Evolutionary conservation across 2,329 filamentous ascomycete genomes (phyloP).

Genomic region (Fonsecaea nubica): DNA sequence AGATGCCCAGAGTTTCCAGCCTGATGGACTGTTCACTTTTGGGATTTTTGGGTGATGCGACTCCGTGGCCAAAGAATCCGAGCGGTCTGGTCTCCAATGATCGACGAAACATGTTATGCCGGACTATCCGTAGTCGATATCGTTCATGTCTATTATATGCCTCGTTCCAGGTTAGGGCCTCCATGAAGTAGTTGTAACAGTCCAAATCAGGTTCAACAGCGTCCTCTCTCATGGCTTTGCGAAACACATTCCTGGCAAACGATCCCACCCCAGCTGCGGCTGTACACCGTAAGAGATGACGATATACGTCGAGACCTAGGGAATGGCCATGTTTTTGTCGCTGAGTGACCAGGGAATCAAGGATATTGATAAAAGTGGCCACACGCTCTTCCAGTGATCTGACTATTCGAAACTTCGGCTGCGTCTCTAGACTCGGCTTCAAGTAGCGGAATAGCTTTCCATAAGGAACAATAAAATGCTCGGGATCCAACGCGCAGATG

Average conservation of each 20-base stretch:
- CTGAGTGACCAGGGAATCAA: conserved; percentile 48
- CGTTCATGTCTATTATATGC: conserved; percentile 49
- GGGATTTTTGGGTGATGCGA: conserved; percentile 30
- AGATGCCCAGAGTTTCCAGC: conserved; percentile 48
- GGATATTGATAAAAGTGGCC: conserved; percentile 48
- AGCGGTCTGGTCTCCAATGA: conserved; percentile 29
- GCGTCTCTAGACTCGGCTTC: conserved; percentile 53
- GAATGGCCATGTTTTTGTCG: conserved; percentile 47
- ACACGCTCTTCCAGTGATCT: conserved; percentile 49
- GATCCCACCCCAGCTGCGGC: conserved; percentile 54
- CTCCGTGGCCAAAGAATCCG: conserved; percentile 38
- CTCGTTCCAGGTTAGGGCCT: conserved; percentile 56
- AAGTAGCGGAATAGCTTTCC: conserved; percentile 56
- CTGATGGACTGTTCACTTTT: conserved; percentile 29
- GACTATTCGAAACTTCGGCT: conserved; percentile 47
- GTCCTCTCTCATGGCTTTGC: conserved; percentile 47
- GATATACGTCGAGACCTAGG: conserved; percentile 58
- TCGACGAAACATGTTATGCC: conserved; percentile 40
- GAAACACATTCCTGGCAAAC: conserved; percentile 57
- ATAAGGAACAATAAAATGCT: conserved; percentile 56
- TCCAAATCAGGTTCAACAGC: conserved; percentile 53
- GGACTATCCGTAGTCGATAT: conserved; percentile 48
- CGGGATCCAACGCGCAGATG: conserved; percentile 67
- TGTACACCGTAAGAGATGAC: conserved; percentile 60
- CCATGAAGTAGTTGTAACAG: conserved; percentile 64